These are phyloP conservation scores for Picea sitchensis DNA, from an alignment of 75 land plant genomes.

Conservation along the genomic window DNA sequence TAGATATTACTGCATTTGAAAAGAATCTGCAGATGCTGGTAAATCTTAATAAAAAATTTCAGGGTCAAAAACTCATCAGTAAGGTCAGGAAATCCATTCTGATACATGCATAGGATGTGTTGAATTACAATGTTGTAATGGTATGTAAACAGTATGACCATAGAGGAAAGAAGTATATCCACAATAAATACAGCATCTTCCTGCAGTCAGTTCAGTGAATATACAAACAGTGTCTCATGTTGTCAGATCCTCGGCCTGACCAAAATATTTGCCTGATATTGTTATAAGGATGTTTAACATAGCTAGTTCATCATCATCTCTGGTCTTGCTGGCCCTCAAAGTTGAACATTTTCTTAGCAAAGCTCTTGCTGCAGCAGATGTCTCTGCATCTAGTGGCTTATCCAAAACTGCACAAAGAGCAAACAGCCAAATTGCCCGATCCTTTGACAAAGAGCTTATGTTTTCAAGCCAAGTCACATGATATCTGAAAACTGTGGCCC, in stretches of 20 bases:
- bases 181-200: no score
- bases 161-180: no score
- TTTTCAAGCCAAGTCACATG: constrained; percentile 52
- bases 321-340: constrained; percentile 42
- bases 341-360: constrained; percentile 77
- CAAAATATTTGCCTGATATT: constrained; percentile 79
- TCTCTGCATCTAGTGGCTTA: constrained; percentile 76
- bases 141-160: no score
- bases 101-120: no score
- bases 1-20: no score
- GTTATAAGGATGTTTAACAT: constrained; percentile 85
- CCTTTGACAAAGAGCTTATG: constrained; percentile 28
- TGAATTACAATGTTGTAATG: no score
- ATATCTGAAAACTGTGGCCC: constrained; percentile 58
- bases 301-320: constrained; percentile 64
- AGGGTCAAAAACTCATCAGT: no score
- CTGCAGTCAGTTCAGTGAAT: no score
- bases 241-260: constrained; percentile 46
- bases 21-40: no score
- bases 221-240: no score
- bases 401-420: constrained; percentile 78
- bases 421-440: constrained; percentile 76
- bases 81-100: no score
- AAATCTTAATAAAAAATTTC: no score
- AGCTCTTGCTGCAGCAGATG: constrained; percentile 66